Evolutionary conservation across 139 green algal species (phyloP), one percentile per base, ranked within the genome.

Genomic region (Chlamydomonas applanata): DNA sequence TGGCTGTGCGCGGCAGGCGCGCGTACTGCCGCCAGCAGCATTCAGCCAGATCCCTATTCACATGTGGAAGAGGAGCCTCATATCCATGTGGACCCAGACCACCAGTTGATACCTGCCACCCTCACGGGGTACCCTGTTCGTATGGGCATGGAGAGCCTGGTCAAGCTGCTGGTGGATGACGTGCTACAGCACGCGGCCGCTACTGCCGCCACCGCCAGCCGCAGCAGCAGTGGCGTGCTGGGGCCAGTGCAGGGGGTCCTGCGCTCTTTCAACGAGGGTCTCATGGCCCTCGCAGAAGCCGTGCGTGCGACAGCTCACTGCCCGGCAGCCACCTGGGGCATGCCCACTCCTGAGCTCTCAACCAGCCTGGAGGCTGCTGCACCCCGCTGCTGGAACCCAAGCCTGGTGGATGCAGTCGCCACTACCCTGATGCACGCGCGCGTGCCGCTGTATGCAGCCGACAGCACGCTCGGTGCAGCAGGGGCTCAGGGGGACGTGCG

Each of bases 181-280:
- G 40, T 66, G 59, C 59, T 66, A 30, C 59, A 66, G 3, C 9
- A 25, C n/a, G 25, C 24, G 24, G 25, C 59, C 59, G 24, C 59
- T 22, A 25, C 24, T 9, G 4, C n/a, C 25, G 35, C n/a, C 24
- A 3, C 2, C 30, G 29, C n/a, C 17, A 19, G 17, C 59, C 2
- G 24, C n/a, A 36, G n/a, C 30, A 25, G 24, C 30, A 22, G 59
- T 22, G 25, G 59, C 59, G 25, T 34, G 59, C 59, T 35, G 29
- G 25, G 22, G 54, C 54, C 22, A 4, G 54, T 29, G 54, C 59
- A 66, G 59, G 59, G 17, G 11, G 25, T 30, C n/a, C 11, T 66
- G 24, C n/a, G 11, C 17, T 64, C 74, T 7, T 74, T 74, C 36
- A 79, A 79, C 65, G 52, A 79, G 29, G 64, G 71, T 16, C 34